Percentiles rank a stretch among this genome's conserved stretches.
These are phyloP conservation scores for Starmerella ratchasimensis DNA, from an alignment of 805 yeast genomes.

Conservation along the genomic window DNA sequence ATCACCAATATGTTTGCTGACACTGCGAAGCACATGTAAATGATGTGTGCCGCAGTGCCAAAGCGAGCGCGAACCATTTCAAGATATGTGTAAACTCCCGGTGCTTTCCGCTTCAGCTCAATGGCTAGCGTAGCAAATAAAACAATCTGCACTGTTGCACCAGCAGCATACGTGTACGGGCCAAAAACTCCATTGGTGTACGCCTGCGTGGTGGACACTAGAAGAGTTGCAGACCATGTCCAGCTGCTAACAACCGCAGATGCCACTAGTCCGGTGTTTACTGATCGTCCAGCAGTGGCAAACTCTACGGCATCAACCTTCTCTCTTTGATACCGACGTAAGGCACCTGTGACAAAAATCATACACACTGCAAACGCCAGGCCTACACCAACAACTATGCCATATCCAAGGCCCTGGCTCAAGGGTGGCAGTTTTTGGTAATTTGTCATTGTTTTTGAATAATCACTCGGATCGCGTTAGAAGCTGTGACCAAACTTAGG, in stretches of 20 bases:
- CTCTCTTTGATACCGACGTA: slow-evolving; percentile 70
- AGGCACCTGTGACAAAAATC: slow-evolving; percentile 57
- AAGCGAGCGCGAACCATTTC: slow-evolving; percentile 73
- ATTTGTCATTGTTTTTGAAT: neutral
- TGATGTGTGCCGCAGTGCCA: slow-evolving; percentile 57
- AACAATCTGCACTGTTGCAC: slow-evolving; percentile 81
- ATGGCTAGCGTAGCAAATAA: slow-evolving; percentile 78
- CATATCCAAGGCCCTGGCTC: slow-evolving; percentile 76
- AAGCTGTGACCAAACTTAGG: too few species aligned
- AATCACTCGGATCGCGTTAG: too few species aligned
- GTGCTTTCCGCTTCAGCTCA: slow-evolving; percentile 78
- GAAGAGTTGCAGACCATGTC: slow-evolving; percentile 83
- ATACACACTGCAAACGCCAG: slow-evolving; percentile 48
- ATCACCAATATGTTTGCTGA: slow-evolving; percentile 84
- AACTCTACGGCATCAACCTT: slow-evolving; percentile 87
- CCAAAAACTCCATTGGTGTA: slow-evolving; percentile 69
- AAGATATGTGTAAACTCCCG: slow-evolving; percentile 80
- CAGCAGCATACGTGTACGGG: slow-evolving; percentile 75
- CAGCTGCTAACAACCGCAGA: slow-evolving; percentile 88
- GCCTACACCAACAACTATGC: slow-evolving; percentile 80
- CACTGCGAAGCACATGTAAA: slow-evolving; percentile 56
- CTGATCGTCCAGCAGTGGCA: slow-evolving; percentile 82
- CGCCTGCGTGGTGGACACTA: slow-evolving; percentile 65
- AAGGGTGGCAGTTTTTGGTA: slow-evolving; percentile 26
- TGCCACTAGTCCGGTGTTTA: slow-evolving; percentile 69